Evolutionary conservation across 768 basidiomycete species (phyloP).

Genomic region (Gloeopeniophorella convolvens): DNA sequence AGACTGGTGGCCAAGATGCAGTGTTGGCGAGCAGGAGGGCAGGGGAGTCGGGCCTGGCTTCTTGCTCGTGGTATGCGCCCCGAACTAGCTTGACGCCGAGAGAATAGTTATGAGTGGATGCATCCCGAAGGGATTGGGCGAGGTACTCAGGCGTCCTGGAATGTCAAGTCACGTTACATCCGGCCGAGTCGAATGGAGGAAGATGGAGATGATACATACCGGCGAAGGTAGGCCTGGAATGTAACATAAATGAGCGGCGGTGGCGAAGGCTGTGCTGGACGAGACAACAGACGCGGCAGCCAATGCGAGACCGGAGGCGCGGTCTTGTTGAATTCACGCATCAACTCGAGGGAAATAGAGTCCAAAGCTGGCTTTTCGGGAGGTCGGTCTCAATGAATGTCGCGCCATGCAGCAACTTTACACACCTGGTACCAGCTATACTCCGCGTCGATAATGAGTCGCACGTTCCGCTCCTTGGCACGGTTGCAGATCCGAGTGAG

Average conservation of each 20-base stretch:
- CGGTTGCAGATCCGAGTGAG: constrained; percentile 56
- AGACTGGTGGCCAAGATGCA: constrained; percentile 52
- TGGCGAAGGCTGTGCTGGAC: not conserved
- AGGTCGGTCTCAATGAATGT: not conserved
- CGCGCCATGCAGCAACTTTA: not conserved
- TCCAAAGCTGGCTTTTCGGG: constrained; percentile 69
- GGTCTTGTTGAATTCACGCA: constrained; percentile 64
- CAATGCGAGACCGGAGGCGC: constrained; percentile 19
- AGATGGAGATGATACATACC: constrained; percentile 34
- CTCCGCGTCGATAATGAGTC: constrained; percentile 81
- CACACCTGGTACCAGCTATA: constrained; percentile 49
- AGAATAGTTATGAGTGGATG: constrained; percentile 57
- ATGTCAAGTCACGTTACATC: not conserved
- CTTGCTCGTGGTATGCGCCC: constrained; percentile 85
- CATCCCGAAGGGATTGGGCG: constrained; percentile 54
- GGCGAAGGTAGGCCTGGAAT: constrained; percentile 81
- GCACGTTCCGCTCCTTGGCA: constrained; percentile 57
- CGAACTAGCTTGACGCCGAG: constrained; percentile 91
- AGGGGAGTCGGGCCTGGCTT: constrained; percentile 34
- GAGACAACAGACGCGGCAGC: not conserved
- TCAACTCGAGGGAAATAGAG: constrained; percentile 66
- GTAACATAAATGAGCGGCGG: constrained; percentile 74
- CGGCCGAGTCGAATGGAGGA: not conserved
- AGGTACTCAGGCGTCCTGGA: constrained; percentile 66
- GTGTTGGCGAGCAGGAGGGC: constrained; percentile 51